Evolutionary conservation across 495 filamentous ascomycete species (phyloP).

Genomic region (Xylaria cubensis): DNA sequence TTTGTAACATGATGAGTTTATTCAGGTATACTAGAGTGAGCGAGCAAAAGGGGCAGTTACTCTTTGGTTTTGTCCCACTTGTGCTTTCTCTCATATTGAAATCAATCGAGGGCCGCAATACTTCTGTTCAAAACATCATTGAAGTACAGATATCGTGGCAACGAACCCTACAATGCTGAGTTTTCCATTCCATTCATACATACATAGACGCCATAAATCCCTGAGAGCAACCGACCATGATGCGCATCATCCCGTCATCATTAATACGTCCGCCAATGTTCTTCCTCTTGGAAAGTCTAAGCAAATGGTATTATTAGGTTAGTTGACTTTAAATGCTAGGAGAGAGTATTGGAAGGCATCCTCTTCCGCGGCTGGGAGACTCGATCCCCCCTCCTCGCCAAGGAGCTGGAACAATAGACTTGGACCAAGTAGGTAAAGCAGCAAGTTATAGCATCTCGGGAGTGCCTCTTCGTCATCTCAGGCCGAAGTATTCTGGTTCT

Average conservation of each 20-base stretch:
- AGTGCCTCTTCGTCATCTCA: background rate
- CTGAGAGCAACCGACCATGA: background rate
- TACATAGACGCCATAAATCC: background rate
- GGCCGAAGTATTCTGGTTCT: background rate
- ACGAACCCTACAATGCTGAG: background rate
- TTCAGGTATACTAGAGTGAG: background rate
- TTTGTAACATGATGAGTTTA: background rate
- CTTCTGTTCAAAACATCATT: background rate
- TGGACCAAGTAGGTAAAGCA: slow-evolving; percentile 17
- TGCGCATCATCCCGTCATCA: background rate
- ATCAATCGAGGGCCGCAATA: background rate
- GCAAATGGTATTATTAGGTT: background rate
- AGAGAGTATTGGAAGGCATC: background rate
- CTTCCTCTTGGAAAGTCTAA: background rate
- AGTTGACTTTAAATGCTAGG: background rate
- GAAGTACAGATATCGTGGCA: background rate
- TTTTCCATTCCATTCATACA: background rate
- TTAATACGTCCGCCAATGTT: background rate
- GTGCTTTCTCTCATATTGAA: background rate
- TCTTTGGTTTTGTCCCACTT: background rate
- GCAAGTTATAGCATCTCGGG: background rate
- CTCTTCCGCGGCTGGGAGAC: background rate
- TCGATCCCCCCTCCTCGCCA: slow-evolving; percentile 8
- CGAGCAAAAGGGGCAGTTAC: background rate
- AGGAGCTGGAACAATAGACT: background rate